Conservation (phyloP, 2,329 filamentous ascomycete genomes). For the Colletotrichum theobromicola region DNA sequence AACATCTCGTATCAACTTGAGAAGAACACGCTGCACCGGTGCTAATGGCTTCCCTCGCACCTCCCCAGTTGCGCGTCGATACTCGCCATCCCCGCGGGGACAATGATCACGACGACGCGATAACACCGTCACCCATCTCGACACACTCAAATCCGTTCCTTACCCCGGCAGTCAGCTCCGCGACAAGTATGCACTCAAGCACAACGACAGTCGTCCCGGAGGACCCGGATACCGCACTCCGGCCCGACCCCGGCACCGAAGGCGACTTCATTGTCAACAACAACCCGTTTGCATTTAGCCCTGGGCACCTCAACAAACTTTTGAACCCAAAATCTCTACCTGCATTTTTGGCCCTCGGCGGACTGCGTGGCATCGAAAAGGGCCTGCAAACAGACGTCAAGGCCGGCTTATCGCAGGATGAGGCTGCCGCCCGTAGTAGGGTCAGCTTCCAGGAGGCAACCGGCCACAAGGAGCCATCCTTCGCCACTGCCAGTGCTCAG, state of each 20-base stretch:
- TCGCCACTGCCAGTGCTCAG: neutral
- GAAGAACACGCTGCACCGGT: neutral
- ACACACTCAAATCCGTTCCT: conserved; percentile 29
- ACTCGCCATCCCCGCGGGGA: conserved; percentile 8
- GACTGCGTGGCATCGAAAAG: conserved; percentile 71
- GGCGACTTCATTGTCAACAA: conserved; percentile 74
- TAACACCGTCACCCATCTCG: conserved; percentile 20
- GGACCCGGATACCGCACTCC: conserved; percentile 57
- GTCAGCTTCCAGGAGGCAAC: conserved; percentile 74
- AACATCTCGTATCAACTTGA: neutral
- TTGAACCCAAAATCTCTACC: conserved; percentile 76
- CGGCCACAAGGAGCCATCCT: conserved; percentile 21
- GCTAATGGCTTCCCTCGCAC: conserved; percentile 22
- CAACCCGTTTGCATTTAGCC: conserved; percentile 77
- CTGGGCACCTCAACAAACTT: conserved; percentile 76
- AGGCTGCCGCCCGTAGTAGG: conserved; percentile 64
- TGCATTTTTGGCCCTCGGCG: conserved; percentile 75
- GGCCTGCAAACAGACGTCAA: conserved; percentile 69
- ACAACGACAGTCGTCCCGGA: conserved; percentile 18
- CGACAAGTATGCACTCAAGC: conserved; percentile 21
- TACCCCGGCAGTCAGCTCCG: conserved; percentile 25
- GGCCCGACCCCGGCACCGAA: conserved; percentile 74
- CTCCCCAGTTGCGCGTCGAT: conserved; percentile 20
- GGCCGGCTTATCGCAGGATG: conserved; percentile 72
- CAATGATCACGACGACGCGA: conserved; percentile 19